Percentiles rank a stretch among this genome's conserved stretches.
Conservation (phyloP, 176 grass and related monocot genomes). For the Avena atlantica region DNA sequence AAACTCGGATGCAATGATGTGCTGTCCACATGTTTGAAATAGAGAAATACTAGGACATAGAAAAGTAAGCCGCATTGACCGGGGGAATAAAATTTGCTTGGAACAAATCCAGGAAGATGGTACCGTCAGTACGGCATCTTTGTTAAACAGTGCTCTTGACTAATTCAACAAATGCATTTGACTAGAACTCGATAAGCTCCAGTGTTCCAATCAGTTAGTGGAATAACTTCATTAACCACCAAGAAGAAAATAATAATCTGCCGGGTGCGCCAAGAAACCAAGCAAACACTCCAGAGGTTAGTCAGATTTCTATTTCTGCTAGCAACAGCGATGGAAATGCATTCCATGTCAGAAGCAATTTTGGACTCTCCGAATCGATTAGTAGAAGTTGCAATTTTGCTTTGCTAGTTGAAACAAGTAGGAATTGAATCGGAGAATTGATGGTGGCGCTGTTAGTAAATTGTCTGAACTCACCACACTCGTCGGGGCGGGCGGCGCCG, state of each 20-base stretch:
- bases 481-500: not conserved
- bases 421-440: not conserved
- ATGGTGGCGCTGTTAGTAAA: not conserved
- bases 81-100: not conserved
- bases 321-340: not conserved
- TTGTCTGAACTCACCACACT: constrained; percentile 42
- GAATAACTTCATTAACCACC: constrained; percentile 5
- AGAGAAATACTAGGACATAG: not conserved
- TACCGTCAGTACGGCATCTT: constrained; percentile 16
- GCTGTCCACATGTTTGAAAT: not conserved
- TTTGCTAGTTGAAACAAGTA: not conserved
- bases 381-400: too few species aligned
- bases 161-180: constrained; percentile 38
- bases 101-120: not conserved
- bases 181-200: constrained; percentile 9
- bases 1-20: not conserved
- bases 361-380: too few species aligned
- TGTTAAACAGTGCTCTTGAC: not conserved
- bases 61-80: not conserved
- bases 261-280: too few species aligned
- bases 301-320: not conserved
- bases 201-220: constrained; percentile 18
- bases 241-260: too few species aligned
- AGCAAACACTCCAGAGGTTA: not conserved
- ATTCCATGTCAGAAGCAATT: too few species aligned